Evolutionary conservation across 306 rosid genomes (phyloP).

Genomic region (Trifolium repens): DNA sequence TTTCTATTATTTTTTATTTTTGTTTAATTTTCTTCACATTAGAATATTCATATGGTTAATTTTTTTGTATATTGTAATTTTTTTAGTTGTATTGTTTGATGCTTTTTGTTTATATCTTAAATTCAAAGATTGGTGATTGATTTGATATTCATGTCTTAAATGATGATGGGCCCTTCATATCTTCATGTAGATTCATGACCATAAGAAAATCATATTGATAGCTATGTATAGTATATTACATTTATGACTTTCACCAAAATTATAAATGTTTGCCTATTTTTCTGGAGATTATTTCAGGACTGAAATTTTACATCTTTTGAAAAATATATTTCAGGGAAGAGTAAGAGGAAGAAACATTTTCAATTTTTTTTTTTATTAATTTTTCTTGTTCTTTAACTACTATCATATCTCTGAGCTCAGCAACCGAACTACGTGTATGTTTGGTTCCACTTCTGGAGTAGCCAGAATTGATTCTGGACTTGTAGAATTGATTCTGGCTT

Average conservation of each 20-base stretch:
- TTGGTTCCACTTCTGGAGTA: no score
- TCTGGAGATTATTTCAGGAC: constrained; percentile 8
- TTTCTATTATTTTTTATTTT: not conserved
- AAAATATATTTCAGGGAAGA: not conserved
- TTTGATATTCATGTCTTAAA: constrained; percentile 6
- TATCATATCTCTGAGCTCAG: not conserved
- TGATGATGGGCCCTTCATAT: not conserved
- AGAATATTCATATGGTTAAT: not conserved
- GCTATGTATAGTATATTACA: constrained; percentile 2
- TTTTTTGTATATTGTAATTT: not conserved
- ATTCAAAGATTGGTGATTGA: not conserved
- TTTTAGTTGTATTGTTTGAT: not conserved
- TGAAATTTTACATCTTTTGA: not conserved
- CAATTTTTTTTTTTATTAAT: not conserved
- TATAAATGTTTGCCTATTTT: constrained; percentile 1
- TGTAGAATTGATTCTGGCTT: no score
- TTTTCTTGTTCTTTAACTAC: no score
- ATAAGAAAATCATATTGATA: not conserved
- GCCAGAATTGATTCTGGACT: no score
- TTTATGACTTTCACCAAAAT: constrained; percentile 25
- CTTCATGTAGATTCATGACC: constrained; percentile 26
- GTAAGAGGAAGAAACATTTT: constrained; percentile 7
- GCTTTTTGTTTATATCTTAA: not conserved
- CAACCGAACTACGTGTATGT: no score
- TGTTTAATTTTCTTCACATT: not conserved